These are phyloP conservation scores for Coemansia guatemalensis DNA, from an alignment of 192 early-diverging fungal genomes.

Conservation along the genomic window DNA sequence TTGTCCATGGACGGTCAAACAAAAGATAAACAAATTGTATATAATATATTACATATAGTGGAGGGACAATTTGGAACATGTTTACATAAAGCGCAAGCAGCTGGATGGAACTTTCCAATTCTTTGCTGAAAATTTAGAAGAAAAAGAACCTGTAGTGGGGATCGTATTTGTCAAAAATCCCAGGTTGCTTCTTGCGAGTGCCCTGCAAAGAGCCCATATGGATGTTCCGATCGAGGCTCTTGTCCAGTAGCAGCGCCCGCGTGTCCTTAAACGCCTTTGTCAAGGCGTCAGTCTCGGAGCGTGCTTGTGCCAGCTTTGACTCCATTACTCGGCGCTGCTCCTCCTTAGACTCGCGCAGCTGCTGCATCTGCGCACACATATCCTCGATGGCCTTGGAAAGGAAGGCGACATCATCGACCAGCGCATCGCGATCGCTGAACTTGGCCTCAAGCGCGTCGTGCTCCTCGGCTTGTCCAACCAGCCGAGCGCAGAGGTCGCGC, in stretches of 20 bases:
- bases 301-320: constrained; percentile 34
- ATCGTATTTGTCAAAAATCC: constrained; percentile 20
- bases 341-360: neutral
- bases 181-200: constrained; percentile 35
- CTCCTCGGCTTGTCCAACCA: constrained; percentile 42
- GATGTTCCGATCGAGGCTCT: constrained; percentile 45
- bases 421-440: constrained; percentile 27
- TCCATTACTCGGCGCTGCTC: neutral
- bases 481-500: constrained; percentile 43
- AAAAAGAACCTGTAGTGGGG: constrained; percentile 40
- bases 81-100: too few species aligned
- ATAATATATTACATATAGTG: too few species aligned
- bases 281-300: constrained; percentile 28
- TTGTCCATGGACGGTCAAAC: too few species aligned
- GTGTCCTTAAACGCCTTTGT: constrained; percentile 36
- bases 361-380: constrained; percentile 19
- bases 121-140: too few species aligned
- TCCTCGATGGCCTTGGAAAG: constrained; percentile 10
- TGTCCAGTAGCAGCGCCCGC: constrained; percentile 19
- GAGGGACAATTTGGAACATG: too few species aligned
- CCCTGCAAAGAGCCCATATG: constrained; percentile 44
- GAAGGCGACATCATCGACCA: constrained; percentile 14
- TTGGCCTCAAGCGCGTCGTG: constrained; percentile 40
- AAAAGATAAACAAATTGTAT: too few species aligned
- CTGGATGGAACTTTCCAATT: too few species aligned